Percentiles rank a stretch among this genome's conserved stretches.
These are phyloP conservation scores for Aureoboletus auriporus DNA, from an alignment of 768 basidiomycete species.

Conservation along the genomic window DNA sequence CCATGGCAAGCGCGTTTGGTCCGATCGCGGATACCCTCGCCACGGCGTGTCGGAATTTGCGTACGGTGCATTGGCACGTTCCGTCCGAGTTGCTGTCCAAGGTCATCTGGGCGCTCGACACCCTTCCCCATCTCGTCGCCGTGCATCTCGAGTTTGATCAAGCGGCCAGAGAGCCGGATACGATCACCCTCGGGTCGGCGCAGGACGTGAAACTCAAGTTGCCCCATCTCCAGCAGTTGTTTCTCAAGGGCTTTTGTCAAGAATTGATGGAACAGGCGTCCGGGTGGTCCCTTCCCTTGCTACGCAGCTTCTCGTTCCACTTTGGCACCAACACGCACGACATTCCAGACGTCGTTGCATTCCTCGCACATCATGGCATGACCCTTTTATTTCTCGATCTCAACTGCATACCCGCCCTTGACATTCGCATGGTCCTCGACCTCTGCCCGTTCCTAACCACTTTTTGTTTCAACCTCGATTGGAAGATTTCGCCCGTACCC, in stretches of 20 bases:
- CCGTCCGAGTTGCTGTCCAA: constrained; percentile 54
- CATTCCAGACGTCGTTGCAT: constrained; percentile 54
- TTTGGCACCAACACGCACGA: constrained; percentile 35
- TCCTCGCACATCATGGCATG: constrained; percentile 56
- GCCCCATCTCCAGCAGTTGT: constrained; percentile 57
- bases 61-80: constrained; percentile 59
- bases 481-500: constrained; percentile 42
- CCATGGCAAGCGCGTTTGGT: constrained; percentile 56
- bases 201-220: constrained; percentile 50
- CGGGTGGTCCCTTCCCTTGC: constrained; percentile 62
- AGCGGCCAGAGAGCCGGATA: constrained; percentile 35
- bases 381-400: constrained; percentile 63
- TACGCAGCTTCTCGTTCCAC: constrained; percentile 56
- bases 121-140: constrained; percentile 53
- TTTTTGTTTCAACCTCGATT: constrained; percentile 74
- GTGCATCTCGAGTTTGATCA: constrained; percentile 50
- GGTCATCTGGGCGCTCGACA: constrained; percentile 68
- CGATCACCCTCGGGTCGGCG: constrained; percentile 57
- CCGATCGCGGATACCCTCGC: constrained; percentile 62
- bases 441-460: constrained; percentile 58
- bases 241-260: constrained; percentile 53
- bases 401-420: constrained; percentile 51
- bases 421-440: constrained; percentile 57
- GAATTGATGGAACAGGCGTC: constrained; percentile 68
- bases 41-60: constrained; percentile 47